These are phyloP conservation scores for Phytophthora pini DNA, from an alignment of 352 stramenopile species.

Conservation along the genomic window DNA sequence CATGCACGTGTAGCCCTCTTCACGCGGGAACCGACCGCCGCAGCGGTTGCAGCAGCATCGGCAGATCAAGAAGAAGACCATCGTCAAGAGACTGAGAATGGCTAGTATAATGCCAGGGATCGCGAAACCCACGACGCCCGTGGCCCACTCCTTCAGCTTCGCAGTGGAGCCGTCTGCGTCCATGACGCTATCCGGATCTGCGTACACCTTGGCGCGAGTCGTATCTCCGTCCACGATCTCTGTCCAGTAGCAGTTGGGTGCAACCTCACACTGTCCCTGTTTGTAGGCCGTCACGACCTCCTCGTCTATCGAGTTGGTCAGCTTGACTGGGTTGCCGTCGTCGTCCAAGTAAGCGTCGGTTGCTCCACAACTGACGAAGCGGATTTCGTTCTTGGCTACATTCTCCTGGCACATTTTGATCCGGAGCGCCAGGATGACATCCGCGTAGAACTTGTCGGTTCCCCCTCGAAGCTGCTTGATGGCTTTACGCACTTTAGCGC, in stretches of 20 bases:
- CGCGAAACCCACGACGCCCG: conserved; percentile 59
- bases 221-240: conserved; percentile 38
- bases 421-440: conserved; percentile 62
- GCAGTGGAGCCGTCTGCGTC: conserved; percentile 27
- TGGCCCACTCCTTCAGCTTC: conserved; percentile 55
- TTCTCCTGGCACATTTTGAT: conserved; percentile 60
- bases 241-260: conserved; percentile 73
- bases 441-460: conserved; percentile 64
- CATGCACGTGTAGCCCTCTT: conserved; percentile 72
- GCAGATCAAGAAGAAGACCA: conserved; percentile 78
- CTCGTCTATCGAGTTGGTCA: conserved; percentile 38
- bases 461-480: conserved; percentile 73
- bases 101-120: conserved; percentile 63
- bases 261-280: conserved; percentile 51
- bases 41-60: conserved; percentile 83
- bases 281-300: conserved; percentile 40
- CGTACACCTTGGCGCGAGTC: conserved; percentile 44
- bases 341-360: conserved; percentile 53
- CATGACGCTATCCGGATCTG: conserved; percentile 40
- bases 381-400: conserved; percentile 24
- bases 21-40: conserved; percentile 54
- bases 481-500: conserved; percentile 53
- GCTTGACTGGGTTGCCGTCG: conserved; percentile 38
- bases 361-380: conserved; percentile 43
- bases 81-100: conserved; percentile 67